Evolutionary conservation across 306 rosid genomes (phyloP).

Genomic region (Castanea crenata): DNA sequence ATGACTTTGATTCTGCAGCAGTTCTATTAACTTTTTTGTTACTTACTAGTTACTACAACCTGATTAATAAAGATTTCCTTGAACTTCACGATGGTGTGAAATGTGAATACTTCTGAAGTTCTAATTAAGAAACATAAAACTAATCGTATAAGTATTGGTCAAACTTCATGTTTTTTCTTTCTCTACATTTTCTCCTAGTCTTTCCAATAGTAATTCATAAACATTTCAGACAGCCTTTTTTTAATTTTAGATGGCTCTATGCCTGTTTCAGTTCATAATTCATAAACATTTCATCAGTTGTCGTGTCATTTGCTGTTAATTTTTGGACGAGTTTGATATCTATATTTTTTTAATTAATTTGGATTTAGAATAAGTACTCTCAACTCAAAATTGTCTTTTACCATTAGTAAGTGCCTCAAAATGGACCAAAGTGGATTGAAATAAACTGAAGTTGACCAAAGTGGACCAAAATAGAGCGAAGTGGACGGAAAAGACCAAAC

Average conservation of each 20-base stretch:
- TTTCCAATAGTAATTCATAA: background rate
- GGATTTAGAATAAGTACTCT: background rate
- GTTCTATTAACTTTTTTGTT: conserved; percentile 27
- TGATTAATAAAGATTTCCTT: conserved; percentile 15
- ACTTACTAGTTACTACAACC: conserved; percentile 22
- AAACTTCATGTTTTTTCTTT: background rate
- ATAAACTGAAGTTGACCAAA: no score
- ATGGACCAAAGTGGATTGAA: no score
- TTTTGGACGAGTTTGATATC: background rate
- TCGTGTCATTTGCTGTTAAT: background rate
- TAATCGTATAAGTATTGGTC: background rate
- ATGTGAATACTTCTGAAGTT: no score
- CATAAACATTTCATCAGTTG: background rate
- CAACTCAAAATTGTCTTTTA: no score
- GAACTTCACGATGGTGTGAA: background rate
- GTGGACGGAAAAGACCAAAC: no score
- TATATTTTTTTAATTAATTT: no score
- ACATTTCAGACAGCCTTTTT: background rate
- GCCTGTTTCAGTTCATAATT: background rate
- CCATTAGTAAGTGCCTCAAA: no score
- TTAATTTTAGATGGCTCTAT: background rate
- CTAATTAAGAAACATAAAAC: background rate
- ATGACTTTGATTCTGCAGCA: conserved; percentile 20
- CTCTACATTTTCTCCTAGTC: background rate
- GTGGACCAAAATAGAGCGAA: no score